Conservation (phyloP, 106 monocot species). For the Cymbidium sinense region DNA sequence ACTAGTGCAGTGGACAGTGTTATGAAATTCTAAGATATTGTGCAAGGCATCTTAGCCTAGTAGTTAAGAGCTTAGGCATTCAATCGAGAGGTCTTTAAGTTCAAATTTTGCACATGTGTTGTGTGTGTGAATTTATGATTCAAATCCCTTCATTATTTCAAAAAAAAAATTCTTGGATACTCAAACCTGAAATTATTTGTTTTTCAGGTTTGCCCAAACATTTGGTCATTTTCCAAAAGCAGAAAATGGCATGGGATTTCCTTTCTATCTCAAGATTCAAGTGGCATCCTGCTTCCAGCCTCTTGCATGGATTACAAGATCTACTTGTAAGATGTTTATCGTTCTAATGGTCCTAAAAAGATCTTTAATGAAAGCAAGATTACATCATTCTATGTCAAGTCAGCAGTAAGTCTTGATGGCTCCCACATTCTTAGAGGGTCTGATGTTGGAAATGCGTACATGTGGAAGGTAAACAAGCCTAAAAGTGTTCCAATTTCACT, state of each 20-base stretch:
- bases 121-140: conserved; percentile 93
- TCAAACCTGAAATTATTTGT: conserved; percentile 52
- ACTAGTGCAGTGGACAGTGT: conserved; percentile 89
- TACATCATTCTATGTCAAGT: conserved; percentile 90
- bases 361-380: conserved; percentile 73
- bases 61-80: too few relatives aligned
- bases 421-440: conserved; percentile 88
- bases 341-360: conserved; percentile 68
- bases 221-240: conserved; percentile 32
- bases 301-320: conserved; percentile 87
- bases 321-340: conserved; percentile 73
- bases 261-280: conserved; percentile 82
- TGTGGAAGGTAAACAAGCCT: conserved; percentile 67
- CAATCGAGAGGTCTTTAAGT: too few relatives aligned
- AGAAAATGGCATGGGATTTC: conserved; percentile 74
- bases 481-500: too few relatives aligned
- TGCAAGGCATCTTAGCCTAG: too few relatives aligned
- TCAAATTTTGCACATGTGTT: too few relatives aligned
- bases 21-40: too few relatives aligned
- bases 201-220: conserved; percentile 37
- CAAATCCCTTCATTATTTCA: too few relatives aligned
- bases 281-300: conserved; percentile 54
- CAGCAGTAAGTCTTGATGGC: conserved; percentile 83
- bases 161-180: too few relatives aligned
- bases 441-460: conserved; percentile 76